These are phyloP conservation scores for Macrolepiota dolichaula DNA, from an alignment of 768 basidiomycete genomes.

Conservation along the genomic window DNA sequence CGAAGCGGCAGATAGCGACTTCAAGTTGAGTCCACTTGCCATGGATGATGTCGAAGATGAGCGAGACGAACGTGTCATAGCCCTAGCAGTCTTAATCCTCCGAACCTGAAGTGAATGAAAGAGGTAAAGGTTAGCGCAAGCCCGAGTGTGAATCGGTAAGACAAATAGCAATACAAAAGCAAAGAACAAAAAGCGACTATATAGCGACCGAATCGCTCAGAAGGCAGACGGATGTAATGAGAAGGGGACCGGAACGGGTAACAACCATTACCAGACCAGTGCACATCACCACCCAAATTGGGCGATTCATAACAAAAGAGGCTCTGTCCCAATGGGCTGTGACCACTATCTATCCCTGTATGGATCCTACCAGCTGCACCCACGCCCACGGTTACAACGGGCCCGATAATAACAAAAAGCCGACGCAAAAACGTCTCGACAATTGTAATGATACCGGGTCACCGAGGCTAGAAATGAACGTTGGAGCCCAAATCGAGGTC, in stretches of 20 bases:
- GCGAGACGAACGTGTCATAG: slow-evolving; percentile 33
- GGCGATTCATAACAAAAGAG: background rate
- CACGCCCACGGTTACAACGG: slow-evolving; percentile 2
- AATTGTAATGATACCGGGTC: background rate
- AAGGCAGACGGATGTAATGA: background rate
- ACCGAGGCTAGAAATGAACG: background rate
- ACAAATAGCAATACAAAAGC: background rate
- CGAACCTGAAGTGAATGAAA: slow-evolving; percentile 46
- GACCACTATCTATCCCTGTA: background rate
- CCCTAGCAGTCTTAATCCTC: slow-evolving; percentile 63
- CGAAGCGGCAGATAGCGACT: slow-evolving; percentile 26
- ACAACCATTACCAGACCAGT: background rate
- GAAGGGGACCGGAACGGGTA: background rate
- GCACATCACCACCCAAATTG: background rate
- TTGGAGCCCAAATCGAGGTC: background rate
- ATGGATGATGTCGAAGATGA: slow-evolving; percentile 19
- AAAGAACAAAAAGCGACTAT: background rate
- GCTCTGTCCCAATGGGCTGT: background rate
- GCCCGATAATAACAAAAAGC: background rate
- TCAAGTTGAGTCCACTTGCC: slow-evolving; percentile 24
- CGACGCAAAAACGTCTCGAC: background rate
- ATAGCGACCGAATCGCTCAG: too few species aligned
- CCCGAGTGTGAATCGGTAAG: too few species aligned
- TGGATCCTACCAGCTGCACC: background rate
- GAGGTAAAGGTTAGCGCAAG: slow-evolving; percentile 12